Conservation (phyloP, 2,329 filamentous ascomycete species). For the Scedosporium aurantiacum region DNA sequence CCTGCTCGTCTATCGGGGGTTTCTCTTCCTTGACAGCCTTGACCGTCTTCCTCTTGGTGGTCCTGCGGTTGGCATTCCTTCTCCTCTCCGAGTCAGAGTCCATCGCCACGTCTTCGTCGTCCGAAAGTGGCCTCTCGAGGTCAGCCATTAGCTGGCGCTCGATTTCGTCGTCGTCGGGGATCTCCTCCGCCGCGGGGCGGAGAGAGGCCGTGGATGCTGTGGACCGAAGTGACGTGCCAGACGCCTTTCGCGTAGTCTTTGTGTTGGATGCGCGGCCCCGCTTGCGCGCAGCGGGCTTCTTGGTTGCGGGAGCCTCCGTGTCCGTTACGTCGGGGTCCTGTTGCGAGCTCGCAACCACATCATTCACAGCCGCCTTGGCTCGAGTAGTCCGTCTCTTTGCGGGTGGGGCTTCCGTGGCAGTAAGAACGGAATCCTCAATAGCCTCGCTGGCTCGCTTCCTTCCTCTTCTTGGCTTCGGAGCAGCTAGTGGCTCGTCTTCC, state of each 20-base stretch:
- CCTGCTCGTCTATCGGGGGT: constrained; percentile 18
- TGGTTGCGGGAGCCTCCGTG: constrained; percentile 11
- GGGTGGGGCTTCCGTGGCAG: constrained; percentile 34
- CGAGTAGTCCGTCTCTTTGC: constrained; percentile 43
- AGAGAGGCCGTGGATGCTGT: constrained; percentile 36
- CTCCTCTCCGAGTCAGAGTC: constrained; percentile 33
- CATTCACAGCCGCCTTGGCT: background rate
- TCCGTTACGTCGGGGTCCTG: background rate
- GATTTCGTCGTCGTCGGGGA: constrained; percentile 53
- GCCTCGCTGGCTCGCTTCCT: constrained; percentile 55
- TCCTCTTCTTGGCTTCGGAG: constrained; percentile 32
- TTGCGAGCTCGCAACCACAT: background rate
- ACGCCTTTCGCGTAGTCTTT: constrained; percentile 30
- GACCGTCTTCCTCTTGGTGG: constrained; percentile 6
- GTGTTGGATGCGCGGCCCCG: constrained; percentile 33
- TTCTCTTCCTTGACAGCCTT: constrained; percentile 17
- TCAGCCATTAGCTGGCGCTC: constrained; percentile 56
- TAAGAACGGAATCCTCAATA: constrained; percentile 36
- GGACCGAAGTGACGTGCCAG: constrained; percentile 31
- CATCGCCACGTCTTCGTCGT: constrained; percentile 37
- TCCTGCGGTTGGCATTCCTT: background rate
- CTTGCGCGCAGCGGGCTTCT: constrained; percentile 22
- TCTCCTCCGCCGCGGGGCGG: constrained; percentile 24
- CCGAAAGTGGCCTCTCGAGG: constrained; percentile 43
- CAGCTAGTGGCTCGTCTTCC: background rate